Evolutionary conservation across 176 grass and related monocot species (phyloP).

Genomic region (Puccinellia tenuiflora): DNA sequence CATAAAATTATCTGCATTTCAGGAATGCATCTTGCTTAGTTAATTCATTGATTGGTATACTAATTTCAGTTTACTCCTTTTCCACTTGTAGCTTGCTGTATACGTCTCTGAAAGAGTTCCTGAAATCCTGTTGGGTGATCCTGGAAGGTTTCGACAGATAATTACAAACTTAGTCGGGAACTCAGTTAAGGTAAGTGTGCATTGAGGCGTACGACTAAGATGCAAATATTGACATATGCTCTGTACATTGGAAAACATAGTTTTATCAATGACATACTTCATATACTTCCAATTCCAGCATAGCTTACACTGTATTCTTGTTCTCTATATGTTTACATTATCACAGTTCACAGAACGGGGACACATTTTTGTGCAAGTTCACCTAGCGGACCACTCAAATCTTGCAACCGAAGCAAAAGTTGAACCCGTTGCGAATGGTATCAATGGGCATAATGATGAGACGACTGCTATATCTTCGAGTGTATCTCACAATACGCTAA

Average conservation of each 20-base stretch:
- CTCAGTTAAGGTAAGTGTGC: conserved; percentile 75
- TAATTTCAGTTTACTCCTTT: conserved; percentile 24
- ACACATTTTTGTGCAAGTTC: conserved; percentile 99
- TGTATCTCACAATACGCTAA: conserved; percentile 63
- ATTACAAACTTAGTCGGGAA: conserved; percentile 97
- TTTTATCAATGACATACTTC: conserved; percentile 9
- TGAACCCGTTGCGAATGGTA: conserved; percentile 43
- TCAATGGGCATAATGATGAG: conserved; percentile 58
- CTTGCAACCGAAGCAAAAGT: conserved; percentile 54
- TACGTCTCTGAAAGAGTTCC: conserved; percentile 97
- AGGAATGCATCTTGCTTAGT: conserved; percentile 5
- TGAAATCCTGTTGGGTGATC: conserved; percentile 84
- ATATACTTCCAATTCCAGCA: conserved; percentile 19
- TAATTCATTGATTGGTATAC: conserved; percentile 26
- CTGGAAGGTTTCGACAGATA: conserved; percentile 95
- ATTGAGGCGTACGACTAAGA: neutral
- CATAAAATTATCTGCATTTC: conserved; percentile 10
- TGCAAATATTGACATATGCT: neutral
- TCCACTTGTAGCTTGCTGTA: conserved; percentile 71
- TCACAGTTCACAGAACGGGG: conserved; percentile 87
- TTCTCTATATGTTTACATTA: conserved; percentile 25
- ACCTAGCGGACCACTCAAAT: conserved; percentile 76
- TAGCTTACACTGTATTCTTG: conserved; percentile 11
- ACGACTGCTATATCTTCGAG: conserved; percentile 29
- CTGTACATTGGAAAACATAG: neutral